phyloP scores from a whole-genome alignment of 2,329 filamentous ascomycete genomes.

The Tricladium varicosporioides region DNA sequence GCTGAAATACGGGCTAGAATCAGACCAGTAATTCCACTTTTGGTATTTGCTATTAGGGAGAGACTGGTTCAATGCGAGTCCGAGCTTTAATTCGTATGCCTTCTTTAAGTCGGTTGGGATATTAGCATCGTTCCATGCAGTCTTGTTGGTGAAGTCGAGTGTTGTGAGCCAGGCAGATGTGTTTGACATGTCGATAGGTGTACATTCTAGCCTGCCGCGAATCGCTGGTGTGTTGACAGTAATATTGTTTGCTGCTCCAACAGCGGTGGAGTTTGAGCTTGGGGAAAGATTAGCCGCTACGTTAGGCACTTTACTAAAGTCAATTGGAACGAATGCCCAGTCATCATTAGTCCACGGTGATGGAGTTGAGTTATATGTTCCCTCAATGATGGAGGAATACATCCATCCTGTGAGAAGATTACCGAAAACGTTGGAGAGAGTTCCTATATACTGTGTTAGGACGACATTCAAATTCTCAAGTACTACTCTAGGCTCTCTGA shows the following conservation, averaged over 20 bases:
- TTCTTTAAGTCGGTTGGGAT: conserved; percentile 13
- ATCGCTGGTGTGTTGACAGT: conserved; percentile 13
- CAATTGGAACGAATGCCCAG: conserved; percentile 14
- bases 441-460: background rate
- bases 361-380: conserved; percentile 7
- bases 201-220: conserved; percentile 15
- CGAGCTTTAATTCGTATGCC: conserved; percentile 17
- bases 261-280: background rate
- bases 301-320: background rate
- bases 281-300: background rate
- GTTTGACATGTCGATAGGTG: conserved; percentile 16
- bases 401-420: conserved; percentile 14
- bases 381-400: conserved; percentile 5
- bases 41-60: background rate
- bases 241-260: background rate
- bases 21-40: conserved; percentile 3
- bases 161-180: conserved; percentile 14
- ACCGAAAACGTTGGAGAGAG: conserved; percentile 9
- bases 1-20: conserved; percentile 9
- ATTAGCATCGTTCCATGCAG: conserved; percentile 8
- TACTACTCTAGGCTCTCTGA: no score
- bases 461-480: no score
- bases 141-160: conserved; percentile 14
- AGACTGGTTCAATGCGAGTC: conserved; percentile 3
- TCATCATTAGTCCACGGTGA: conserved; percentile 15